A percentile compares a stretch with the other conserved stretches of the same genome.
These are phyloP conservation scores for Leptodontidium sp. DNA, from an alignment of 2,329 filamentous ascomycete species.

Conservation along the genomic window DNA sequence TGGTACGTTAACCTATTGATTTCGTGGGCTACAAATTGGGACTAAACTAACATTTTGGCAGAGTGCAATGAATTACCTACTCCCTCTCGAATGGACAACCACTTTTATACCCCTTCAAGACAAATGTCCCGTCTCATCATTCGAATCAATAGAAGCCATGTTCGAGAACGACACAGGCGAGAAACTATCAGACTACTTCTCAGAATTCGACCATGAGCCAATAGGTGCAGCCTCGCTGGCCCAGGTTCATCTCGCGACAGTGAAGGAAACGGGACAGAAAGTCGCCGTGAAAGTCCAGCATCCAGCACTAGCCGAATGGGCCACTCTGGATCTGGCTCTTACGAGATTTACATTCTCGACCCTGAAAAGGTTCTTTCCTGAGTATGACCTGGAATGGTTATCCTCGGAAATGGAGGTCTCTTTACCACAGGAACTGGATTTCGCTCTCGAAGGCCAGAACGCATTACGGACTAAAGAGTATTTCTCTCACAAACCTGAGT, in stretches of 20 bases:
- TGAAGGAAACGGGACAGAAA: slow-evolving; percentile 82
- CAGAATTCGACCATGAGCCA: slow-evolving; percentile 79
- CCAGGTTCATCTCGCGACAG: slow-evolving; percentile 88
- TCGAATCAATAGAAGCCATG: slow-evolving; percentile 87
- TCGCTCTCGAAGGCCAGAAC: slow-evolving; percentile 84
- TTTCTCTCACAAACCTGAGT: slow-evolving; percentile 75
- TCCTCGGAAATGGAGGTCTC: slow-evolving; percentile 92
- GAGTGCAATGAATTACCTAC: slow-evolving; percentile 93
- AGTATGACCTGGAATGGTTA: slow-evolving; percentile 97
- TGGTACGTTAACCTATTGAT: slow-evolving; percentile 58
- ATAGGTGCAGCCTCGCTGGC: slow-evolving; percentile 94
- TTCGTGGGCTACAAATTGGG: background rate
- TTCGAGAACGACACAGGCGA: slow-evolving; percentile 83
- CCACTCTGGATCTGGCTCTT: slow-evolving; percentile 83
- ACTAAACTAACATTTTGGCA: slow-evolving; percentile 46
- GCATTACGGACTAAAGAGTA: slow-evolving; percentile 81
- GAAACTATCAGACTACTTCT: slow-evolving; percentile 83
- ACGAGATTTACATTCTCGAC: slow-evolving; percentile 90
- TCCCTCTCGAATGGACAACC: slow-evolving; percentile 90
- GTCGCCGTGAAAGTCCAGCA: slow-evolving; percentile 98
- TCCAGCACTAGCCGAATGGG: slow-evolving; percentile 88
- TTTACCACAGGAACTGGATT: slow-evolving; percentile 90
- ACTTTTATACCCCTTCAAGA: slow-evolving; percentile 98
- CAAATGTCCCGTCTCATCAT: slow-evolving; percentile 90
- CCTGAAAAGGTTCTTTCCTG: slow-evolving; percentile 91